Evolutionary conservation across 2,329 filamentous ascomycete species (phyloP), one percentile per base, ranked within the genome.

Genomic region (Hypoxylon sp.): DNA sequence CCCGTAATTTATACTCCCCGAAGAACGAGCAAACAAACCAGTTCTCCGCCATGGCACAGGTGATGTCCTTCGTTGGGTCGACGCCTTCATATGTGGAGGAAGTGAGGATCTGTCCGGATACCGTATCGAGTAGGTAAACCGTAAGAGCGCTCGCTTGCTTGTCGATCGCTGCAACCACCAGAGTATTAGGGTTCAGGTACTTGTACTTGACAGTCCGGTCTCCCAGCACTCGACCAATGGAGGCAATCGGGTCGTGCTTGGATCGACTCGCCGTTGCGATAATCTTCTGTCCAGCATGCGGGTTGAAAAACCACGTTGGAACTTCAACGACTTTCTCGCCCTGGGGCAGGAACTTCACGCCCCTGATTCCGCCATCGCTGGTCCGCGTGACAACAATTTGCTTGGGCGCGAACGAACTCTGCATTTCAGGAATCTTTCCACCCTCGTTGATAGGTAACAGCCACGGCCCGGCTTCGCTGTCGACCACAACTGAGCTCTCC

Each of bases 191-290:
- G 80, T 96, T 97, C 40, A 99, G 82, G 76, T 98, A 98, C 80
- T 99, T 99, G 87, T 99, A 99, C 68, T 95, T 87, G 49, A 99
- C 96, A n/a, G 89, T 90, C 44, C 96, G 88, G 74, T 99, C 91
- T 24, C 93, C 94, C 20, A 99, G 86, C 1, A 98, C 96, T 63
- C 93, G 93, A 8, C 96, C 96, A 71, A 99, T 97, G 0, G 96
- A 98, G 2, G 96, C 95, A 49, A 98, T 89, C 0, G 93, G 93
- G 72, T 99, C 94, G 69, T 95, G 91, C 2, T 85, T 75, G 8
- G 93, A 89, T 49, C 90, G 86, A 16, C 89, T 84, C 2, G 89
- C 89, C 38, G 96, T 83, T 45, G 85, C 82, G 5, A 90, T 81
- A 56, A 98, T 88, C 62, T 83, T 87, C 76, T 96, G 87, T 9